Base-by-base conservation (phyloP, 2,329 filamentous ascomycete species). In the Mariannaea sp. region DNA sequence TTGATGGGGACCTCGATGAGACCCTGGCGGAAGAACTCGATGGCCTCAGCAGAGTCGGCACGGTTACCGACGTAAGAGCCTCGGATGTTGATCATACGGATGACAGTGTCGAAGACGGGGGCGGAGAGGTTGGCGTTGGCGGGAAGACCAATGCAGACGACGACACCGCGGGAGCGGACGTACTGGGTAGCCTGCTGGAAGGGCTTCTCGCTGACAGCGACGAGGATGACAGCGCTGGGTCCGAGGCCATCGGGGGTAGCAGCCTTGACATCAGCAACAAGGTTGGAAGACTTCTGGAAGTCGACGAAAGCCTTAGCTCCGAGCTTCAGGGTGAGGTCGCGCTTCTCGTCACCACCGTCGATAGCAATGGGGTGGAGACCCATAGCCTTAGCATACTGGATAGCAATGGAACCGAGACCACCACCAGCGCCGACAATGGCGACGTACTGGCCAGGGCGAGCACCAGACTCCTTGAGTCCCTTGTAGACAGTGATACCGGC, bases 121-220 rank as follows among this genome's bases (percentile, higher is more conserved):
- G 92, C 92, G 64, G 83, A 83, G 60, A 97, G 81, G 73, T 80
- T 89, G 2, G 92, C 92, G 59, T 86, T 81, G 30, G 89, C 87
- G 5, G 93, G 93, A 20, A 97, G 80, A 68, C 92, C 93, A 67
- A 97, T 94, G 75, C 90, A 93, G 58, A 97, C 83, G 68, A 97
- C 89, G 32, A 84, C 82, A 55, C 93, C 93, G 56, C 86, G 85
- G 50, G 90, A 83, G 55, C 93, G 89, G 58, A 96, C 87, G 75
- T 97, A 96, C 74, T 83, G 86, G 41, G 90, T 86, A 35, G 93
- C 93, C 78, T 97, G 92, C 77, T 96, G 91, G 86, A 97, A 97
- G 48, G 93, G 93, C 79, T 88, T 90, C 82, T 97, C 92, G 65
- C 80, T 83, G 46, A 90, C 92, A 57, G 93, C 92, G 56, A 97